phyloP scores from a whole-genome alignment of 352 stramenopile species.

The Phytophthora brassicae region DNA sequence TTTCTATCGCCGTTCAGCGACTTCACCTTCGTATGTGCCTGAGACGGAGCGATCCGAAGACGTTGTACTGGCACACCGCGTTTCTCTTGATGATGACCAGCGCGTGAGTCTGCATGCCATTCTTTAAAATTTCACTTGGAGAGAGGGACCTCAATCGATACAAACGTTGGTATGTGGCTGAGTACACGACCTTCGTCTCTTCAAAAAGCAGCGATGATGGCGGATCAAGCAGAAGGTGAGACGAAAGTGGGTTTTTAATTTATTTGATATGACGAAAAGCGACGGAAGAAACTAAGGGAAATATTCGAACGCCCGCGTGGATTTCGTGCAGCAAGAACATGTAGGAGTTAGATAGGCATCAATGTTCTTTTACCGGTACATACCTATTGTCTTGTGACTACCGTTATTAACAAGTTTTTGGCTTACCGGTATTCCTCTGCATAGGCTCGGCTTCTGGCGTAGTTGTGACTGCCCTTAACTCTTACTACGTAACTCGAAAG shows the following conservation, averaged over 20 bases:
- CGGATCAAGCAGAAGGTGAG: slow-evolving; percentile 4
- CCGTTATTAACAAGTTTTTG: too few relatives aligned
- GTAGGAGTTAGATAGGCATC: slow-evolving; percentile 23
- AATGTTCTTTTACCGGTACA: too few relatives aligned
- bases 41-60: slow-evolving; percentile 45
- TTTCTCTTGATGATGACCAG: slow-evolving; percentile 61
- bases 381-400: too few relatives aligned
- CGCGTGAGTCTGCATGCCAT: slow-evolving; percentile 69
- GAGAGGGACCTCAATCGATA: slow-evolving; percentile 10
- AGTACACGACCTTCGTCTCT: slow-evolving; percentile 12
- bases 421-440: too few relatives aligned
- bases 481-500: too few relatives aligned
- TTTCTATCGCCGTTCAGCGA: slow-evolving; percentile 46
- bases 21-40: slow-evolving; percentile 33
- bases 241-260: slow-evolving; percentile 35
- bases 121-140: slow-evolving; percentile 33
- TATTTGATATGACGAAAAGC: slow-evolving; percentile 41
- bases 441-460: too few relatives aligned
- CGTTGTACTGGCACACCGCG: slow-evolving; percentile 56
- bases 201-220: not conserved
- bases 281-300: slow-evolving; percentile 17
- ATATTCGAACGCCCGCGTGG: slow-evolving; percentile 16
- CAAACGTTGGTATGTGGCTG: slow-evolving; percentile 4
- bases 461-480: too few relatives aligned
- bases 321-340: slow-evolving; percentile 7